These are phyloP conservation scores for Lyophyllum atratum DNA, from an alignment of 768 basidiomycete species.

Conservation along the genomic window DNA sequence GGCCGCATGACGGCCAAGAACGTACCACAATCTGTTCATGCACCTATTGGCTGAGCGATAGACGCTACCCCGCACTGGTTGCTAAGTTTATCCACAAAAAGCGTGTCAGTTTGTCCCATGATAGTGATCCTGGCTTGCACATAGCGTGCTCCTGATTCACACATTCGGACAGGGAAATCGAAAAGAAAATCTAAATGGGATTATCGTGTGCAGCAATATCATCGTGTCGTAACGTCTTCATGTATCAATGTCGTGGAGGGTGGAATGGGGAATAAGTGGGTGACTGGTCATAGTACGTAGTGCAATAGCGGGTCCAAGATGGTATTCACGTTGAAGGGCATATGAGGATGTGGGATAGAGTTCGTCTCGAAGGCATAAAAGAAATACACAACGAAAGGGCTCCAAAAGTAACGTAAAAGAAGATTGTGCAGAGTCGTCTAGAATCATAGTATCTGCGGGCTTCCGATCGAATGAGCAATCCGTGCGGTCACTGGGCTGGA, in stretches of 20 bases:
- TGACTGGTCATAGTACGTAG: conserved; percentile 9
- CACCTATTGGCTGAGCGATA: not conserved
- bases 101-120: not conserved
- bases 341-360: not conserved
- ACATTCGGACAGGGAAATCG: not conserved
- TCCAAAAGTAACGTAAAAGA: conserved; percentile 10
- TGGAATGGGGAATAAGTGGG: conserved; percentile 7
- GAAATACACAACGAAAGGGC: conserved; percentile 6
- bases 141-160: not conserved
- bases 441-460: conserved; percentile 3
- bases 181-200: conserved; percentile 13
- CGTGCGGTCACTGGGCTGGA: not conserved
- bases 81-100: not conserved
- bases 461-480: conserved; percentile 8
- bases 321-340: not conserved
- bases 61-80: not conserved
- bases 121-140: not conserved
- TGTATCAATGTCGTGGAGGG: conserved; percentile 14
- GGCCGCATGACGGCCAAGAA: not conserved
- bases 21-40: not conserved
- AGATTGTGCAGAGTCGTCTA: no score
- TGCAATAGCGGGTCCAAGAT: conserved; percentile 7
- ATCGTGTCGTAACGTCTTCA: conserved; percentile 18
- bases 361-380: conserved; percentile 4
- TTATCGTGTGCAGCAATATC: conserved; percentile 16